Conservation (phyloP, 202 grass and related monocot genomes). For the Cymbopogon flexuosus region DNA sequence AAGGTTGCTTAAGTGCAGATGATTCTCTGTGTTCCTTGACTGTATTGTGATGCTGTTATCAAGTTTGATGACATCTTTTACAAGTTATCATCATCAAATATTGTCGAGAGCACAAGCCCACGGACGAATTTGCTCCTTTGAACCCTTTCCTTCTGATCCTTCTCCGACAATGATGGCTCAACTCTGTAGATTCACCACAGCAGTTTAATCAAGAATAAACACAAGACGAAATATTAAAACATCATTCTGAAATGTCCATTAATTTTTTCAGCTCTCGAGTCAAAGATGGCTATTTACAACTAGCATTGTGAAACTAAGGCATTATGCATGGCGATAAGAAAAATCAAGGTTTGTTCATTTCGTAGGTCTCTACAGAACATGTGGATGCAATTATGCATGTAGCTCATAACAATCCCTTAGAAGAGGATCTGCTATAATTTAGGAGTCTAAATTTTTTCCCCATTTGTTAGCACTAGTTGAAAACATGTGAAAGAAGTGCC, state of each 20-base stretch:
- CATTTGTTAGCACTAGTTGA: background rate
- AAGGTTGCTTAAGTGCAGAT: background rate
- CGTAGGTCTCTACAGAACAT: background rate
- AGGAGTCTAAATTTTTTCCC: background rate
- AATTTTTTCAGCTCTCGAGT: background rate
- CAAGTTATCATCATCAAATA: constrained; percentile 55
- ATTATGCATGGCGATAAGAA: background rate
- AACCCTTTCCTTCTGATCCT: constrained; percentile 66
- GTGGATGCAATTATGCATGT: background rate
- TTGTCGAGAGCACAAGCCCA: constrained; percentile 57
- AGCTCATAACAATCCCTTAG: background rate
- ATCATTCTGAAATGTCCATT: constrained; percentile 3
- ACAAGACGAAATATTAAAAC: background rate
- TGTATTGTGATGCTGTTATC: background rate
- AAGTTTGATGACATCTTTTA: constrained; percentile 33
- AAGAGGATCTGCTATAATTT: background rate
- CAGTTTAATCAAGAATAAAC: constrained; percentile 22
- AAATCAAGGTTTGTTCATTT: background rate
- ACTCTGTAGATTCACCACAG: constrained; percentile 40
- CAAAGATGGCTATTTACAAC: background rate
- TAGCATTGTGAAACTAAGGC: background rate
- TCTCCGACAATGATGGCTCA: constrained; percentile 66
- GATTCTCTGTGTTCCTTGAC: background rate
- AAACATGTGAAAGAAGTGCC: background rate
- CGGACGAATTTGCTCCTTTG: constrained; percentile 61